Evolutionary conservation across 306 rosid genomes (phyloP).

Genomic region (Gastrolobium villosum): DNA sequence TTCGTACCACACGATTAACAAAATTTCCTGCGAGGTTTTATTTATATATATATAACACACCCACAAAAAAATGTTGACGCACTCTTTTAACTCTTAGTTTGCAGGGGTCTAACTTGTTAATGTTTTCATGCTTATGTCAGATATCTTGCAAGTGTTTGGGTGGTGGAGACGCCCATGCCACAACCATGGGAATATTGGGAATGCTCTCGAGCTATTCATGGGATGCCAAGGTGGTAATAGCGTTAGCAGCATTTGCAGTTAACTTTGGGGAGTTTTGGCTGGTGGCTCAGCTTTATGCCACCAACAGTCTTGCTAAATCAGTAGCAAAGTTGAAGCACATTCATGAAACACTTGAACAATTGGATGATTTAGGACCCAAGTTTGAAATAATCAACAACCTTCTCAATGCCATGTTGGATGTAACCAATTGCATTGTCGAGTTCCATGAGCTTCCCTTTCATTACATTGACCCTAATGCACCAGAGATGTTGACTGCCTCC

Average conservation of each 20-base stretch:
- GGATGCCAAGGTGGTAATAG: slow-evolving; percentile 76
- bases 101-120: background rate
- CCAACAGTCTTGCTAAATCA: slow-evolving; percentile 63
- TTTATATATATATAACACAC: background rate
- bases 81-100: background rate
- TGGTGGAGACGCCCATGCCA: slow-evolving; percentile 67
- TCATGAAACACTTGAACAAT: slow-evolving; percentile 56
- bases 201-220: slow-evolving; percentile 65
- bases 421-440: slow-evolving; percentile 62
- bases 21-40: slow-evolving; percentile 69
- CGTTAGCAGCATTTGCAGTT: slow-evolving; percentile 67
- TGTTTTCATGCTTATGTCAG: slow-evolving; percentile 51
- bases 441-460: slow-evolving; percentile 61
- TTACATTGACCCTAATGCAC: slow-evolving; percentile 53
- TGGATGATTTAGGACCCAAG: slow-evolving; percentile 54
- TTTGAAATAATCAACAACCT: slow-evolving; percentile 57
- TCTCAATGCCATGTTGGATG: slow-evolving; percentile 59
- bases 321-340: slow-evolving; percentile 64
- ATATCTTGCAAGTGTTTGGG: slow-evolving; percentile 59
- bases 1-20: slow-evolving; percentile 54
- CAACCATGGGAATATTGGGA: slow-evolving; percentile 61
- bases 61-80: background rate
- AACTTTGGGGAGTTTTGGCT: slow-evolving; percentile 73
- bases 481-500: slow-evolving; percentile 38
- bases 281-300: slow-evolving; percentile 55